phyloP scores from a whole-genome alignment of 2,329 filamentous ascomycete genomes.

The Exophiala lecanii-corni region DNA sequence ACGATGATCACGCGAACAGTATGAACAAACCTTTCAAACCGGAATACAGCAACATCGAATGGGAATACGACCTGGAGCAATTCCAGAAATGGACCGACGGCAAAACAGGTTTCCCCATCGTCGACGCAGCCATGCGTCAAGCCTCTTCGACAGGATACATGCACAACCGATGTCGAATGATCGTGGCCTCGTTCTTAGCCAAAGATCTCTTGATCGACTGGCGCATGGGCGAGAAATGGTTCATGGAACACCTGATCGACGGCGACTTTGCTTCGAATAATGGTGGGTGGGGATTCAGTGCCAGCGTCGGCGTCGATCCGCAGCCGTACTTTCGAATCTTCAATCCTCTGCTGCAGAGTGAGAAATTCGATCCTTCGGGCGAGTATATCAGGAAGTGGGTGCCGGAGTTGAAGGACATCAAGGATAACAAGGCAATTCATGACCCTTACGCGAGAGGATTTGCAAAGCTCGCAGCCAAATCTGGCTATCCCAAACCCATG shows the following conservation, averaged over 20 bases:
- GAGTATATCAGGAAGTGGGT: constrained; percentile 81
- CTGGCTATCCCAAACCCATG: constrained; percentile 69
- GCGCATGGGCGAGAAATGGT: constrained; percentile 74
- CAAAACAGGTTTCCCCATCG: constrained; percentile 73
- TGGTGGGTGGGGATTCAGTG: constrained; percentile 62
- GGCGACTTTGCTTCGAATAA: constrained; percentile 78
- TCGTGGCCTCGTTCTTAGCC: constrained; percentile 71
- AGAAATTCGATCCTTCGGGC: constrained; percentile 76
- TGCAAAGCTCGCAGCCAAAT: constrained; percentile 54
- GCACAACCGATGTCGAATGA: constrained; percentile 84
- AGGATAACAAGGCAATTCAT: constrained; percentile 63
- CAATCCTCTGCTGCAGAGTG: constrained; percentile 77
- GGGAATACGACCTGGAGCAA: constrained; percentile 67
- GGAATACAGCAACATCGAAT: constrained; percentile 74
- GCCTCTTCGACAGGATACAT: constrained; percentile 65
- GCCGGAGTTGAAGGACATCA: constrained; percentile 58
- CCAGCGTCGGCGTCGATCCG: constrained; percentile 71
- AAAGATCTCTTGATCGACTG: constrained; percentile 81
- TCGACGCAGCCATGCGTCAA: constrained; percentile 84
- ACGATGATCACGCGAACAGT: no score
- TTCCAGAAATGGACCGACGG: constrained; percentile 73
- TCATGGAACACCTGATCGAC: constrained; percentile 76
- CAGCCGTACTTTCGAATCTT: constrained; percentile 91
- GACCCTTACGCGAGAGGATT: constrained; percentile 70
- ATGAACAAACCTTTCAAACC: constrained; percentile 79